phyloP scores from a whole-genome alignment of 2,329 filamentous ascomycete genomes.

The Fusarium aywerte region DNA sequence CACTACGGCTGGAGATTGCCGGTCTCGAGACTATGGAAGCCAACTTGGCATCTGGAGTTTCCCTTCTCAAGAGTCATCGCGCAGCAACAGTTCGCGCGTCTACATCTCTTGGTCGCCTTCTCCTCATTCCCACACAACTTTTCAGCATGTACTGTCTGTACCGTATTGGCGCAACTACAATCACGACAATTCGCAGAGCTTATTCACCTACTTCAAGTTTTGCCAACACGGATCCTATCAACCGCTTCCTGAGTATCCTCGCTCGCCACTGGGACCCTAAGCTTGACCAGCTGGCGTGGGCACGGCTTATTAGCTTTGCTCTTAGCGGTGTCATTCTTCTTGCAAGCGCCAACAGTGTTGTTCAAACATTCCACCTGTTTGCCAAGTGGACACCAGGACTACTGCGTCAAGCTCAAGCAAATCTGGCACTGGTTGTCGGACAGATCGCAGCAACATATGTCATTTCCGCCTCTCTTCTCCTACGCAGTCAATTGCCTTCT shows the following conservation, averaged over 20 bases:
- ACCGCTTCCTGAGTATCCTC: slow-evolving; percentile 80
- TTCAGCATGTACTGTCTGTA: slow-evolving; percentile 89
- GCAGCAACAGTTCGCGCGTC: slow-evolving; percentile 73
- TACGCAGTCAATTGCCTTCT: slow-evolving; percentile 80
- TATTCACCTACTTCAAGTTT: slow-evolving; percentile 60
- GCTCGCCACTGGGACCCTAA: slow-evolving; percentile 86
- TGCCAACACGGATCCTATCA: slow-evolving; percentile 82
- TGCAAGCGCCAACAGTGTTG: slow-evolving; percentile 81
- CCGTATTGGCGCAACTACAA: slow-evolving; percentile 76
- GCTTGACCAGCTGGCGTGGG: slow-evolving; percentile 84
- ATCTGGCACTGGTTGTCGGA: slow-evolving; percentile 80
- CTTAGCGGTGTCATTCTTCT: slow-evolving; percentile 85
- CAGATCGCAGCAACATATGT: slow-evolving; percentile 89
- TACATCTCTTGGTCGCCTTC: slow-evolving; percentile 72
- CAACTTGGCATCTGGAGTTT: slow-evolving; percentile 73
- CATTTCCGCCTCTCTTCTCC: slow-evolving; percentile 79
- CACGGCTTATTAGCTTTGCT: slow-evolving; percentile 84
- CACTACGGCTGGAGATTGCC: slow-evolving; percentile 77
- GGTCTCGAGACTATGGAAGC: slow-evolving; percentile 84
- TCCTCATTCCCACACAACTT: slow-evolving; percentile 70
- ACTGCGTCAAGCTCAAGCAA: slow-evolving; percentile 79
- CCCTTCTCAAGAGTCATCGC: slow-evolving; percentile 70
- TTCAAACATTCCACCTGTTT: slow-evolving; percentile 88
- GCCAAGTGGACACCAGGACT: slow-evolving; percentile 77
- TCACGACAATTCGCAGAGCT: slow-evolving; percentile 73